Evolutionary conservation across 2,329 filamentous ascomycete genomes (phyloP), one percentile per base, ranked within the genome.

Genomic region (Scopulariopsis brevicaulis): DNA sequence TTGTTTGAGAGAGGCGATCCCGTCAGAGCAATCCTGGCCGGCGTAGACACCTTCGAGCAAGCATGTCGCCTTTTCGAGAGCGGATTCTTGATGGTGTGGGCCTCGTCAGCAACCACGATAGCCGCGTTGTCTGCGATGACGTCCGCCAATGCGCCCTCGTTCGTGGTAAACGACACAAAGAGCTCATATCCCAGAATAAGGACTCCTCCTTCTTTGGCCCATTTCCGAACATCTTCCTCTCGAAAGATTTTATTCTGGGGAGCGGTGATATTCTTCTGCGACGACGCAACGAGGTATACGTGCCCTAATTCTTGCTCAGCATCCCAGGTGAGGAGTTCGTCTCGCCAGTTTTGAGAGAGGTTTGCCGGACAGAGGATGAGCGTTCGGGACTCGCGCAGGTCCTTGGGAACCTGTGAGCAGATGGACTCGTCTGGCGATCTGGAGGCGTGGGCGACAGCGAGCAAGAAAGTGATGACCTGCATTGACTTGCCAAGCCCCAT

Each of bases 401-500:
- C 74, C 14, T 76, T 61, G 0, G 92, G 90, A 35, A 96, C 80
- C 67, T 95, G 90, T 0, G 74, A 73, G 3, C 70, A 71, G 6
- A 93, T 72, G 0, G 73, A 68, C 0, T 72, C 69, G 57, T 91
- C 80, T 0, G 68, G 34, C 0, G 87, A 92, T 22, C 68, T 67
- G 4, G 83, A 77, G 3, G 89, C 82, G 63, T 89, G 80, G 4
- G 84, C 77, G 60, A 96, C 81, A 0, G 89, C 85, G 18, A 88
- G 79, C 6, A 96, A 78, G n/a, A 96, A 74, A 0, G 90, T 88
- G 60, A 96, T 90, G 6, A 90, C 82, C 72, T 96, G 91, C 85
- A 96, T 90, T 0, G 91, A 95, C 73, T 96, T 96, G 18, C 91
- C 91, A 2, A 96, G 73, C 1, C 92, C 92, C 91, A 96, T 96